phyloP scores from a whole-genome alignment of 257 asterid genomes.

The Leptodermis oblonga region DNA sequence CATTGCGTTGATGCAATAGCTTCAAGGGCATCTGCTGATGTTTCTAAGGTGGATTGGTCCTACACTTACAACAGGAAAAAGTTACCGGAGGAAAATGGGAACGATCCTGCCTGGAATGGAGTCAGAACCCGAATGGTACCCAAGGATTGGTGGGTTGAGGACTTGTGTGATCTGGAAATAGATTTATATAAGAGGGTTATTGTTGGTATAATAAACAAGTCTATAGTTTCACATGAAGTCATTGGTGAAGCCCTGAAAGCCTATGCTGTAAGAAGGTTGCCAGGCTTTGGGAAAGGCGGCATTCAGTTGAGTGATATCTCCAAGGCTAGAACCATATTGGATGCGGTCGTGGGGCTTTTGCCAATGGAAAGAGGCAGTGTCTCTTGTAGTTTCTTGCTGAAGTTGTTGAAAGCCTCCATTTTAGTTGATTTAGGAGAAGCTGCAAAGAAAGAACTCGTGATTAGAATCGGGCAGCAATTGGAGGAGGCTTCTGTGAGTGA shows the following conservation, averaged over 20 bases:
- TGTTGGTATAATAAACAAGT: slow-evolving; percentile 44
- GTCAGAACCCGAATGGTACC: slow-evolving; percentile 64
- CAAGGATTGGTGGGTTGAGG: slow-evolving; percentile 97
- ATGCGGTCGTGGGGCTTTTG: slow-evolving; percentile 64
- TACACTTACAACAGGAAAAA: slow-evolving; percentile 74
- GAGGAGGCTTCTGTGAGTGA: slow-evolving; percentile 85
- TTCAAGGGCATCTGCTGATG: slow-evolving; percentile 63
- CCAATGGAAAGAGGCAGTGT: slow-evolving; percentile 72
- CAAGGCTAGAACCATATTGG: slow-evolving; percentile 52
- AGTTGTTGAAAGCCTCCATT: slow-evolving; percentile 69
- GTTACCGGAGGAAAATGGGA: slow-evolving; percentile 66
- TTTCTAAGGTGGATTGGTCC: slow-evolving; percentile 87
- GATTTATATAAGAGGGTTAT: slow-evolving; percentile 68
- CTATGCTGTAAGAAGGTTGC: slow-evolving; percentile 62
- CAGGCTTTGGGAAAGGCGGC: slow-evolving; percentile 57
- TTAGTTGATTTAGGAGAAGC: slow-evolving; percentile 58
- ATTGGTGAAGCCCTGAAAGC: slow-evolving; percentile 91
- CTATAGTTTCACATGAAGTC: slow-evolving; percentile 52
- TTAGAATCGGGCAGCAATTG: slow-evolving; percentile 74
- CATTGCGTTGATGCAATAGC: slow-evolving; percentile 81
- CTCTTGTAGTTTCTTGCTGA: slow-evolving; percentile 81
- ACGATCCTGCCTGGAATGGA: slow-evolving; percentile 54
- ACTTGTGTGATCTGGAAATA: slow-evolving; percentile 72
- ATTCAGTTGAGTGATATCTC: slow-evolving; percentile 46
- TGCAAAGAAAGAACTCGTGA: slow-evolving; percentile 50